phyloP scores from a whole-genome alignment of 164 flowering plant species.

The Chloranthus sessilifolius region DNA sequence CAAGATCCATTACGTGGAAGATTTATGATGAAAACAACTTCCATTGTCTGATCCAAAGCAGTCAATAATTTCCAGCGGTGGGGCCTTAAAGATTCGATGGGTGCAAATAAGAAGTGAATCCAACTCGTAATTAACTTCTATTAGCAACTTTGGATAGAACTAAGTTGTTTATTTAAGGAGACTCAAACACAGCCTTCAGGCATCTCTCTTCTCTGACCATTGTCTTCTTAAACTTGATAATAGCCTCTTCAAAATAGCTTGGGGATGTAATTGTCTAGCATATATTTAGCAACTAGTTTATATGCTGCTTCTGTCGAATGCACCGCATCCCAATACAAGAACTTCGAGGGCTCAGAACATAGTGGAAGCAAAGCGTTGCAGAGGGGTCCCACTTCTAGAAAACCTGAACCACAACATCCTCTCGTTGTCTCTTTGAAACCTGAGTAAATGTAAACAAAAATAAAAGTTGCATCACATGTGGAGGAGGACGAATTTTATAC shows the following conservation, averaged over 20 bases:
- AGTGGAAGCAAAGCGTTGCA: conserved; percentile 33
- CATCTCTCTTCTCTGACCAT: too few species aligned
- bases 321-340: conserved; percentile 40
- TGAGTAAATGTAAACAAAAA: conserved; percentile 5
- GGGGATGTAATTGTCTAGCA: background rate
- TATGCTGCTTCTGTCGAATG: conserved; percentile 40
- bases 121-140: too few species aligned
- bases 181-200: too few species aligned
- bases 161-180: too few species aligned
- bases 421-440: conserved; percentile 35
- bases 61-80: too few species aligned
- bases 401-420: conserved; percentile 68
- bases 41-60: too few species aligned
- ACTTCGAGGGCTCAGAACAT: conserved; percentile 45
- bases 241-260: conserved; percentile 1
- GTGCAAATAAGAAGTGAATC: too few species aligned
- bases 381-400: conserved; percentile 30
- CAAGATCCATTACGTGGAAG: too few species aligned
- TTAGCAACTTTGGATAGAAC: too few species aligned
- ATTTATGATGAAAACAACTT: too few species aligned
- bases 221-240: conserved; percentile 64
- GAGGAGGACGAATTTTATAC: too few species aligned
- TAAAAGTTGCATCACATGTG: background rate
- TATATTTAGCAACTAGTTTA: conserved; percentile 8
- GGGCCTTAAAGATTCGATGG: too few species aligned